Conservation (phyloP, 306 rosid species). For the Glycine latifolia region DNA sequence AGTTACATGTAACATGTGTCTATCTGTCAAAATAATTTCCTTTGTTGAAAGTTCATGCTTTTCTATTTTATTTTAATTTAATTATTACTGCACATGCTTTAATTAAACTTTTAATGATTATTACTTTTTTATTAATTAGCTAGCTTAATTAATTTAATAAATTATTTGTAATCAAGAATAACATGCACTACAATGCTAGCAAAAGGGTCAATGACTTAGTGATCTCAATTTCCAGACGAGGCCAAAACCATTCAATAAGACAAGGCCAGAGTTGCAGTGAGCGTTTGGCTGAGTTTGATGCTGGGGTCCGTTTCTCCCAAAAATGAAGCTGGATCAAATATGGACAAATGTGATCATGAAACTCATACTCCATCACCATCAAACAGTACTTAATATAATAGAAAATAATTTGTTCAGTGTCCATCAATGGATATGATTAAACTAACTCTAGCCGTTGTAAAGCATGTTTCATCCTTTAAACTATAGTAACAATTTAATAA, state of each 20-base stretch:
- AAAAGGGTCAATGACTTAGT: constrained; percentile 4
- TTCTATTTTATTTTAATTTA: background rate
- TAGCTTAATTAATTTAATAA: background rate
- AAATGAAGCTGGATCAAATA: constrained; percentile 38
- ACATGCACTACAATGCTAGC: background rate
- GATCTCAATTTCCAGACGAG: constrained; percentile 37
- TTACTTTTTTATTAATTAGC: no score
- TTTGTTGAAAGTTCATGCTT: constrained; percentile 6
- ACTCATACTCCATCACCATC: constrained; percentile 44
- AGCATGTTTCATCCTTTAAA: constrained; percentile 31
- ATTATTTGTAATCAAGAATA: background rate
- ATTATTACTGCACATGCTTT: background rate
- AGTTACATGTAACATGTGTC: constrained; percentile 2
- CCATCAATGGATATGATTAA: constrained; percentile 24
- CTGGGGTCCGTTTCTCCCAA: constrained; percentile 35
- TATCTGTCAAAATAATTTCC: constrained; percentile 24
- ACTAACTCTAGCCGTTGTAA: constrained; percentile 26
- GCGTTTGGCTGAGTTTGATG: constrained; percentile 52
- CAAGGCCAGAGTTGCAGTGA: constrained; percentile 57
- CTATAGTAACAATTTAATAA: constrained; percentile 33
- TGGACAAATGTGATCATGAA: constrained; percentile 46
- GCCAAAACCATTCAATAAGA: constrained; percentile 64
- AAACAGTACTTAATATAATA: constrained; percentile 3
- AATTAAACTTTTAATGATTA: no score
- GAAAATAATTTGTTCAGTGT: constrained; percentile 31